Evolutionary conservation across 148 eudicot genomes (phyloP).

Genomic region (Rhododendron kiyosumense): DNA sequence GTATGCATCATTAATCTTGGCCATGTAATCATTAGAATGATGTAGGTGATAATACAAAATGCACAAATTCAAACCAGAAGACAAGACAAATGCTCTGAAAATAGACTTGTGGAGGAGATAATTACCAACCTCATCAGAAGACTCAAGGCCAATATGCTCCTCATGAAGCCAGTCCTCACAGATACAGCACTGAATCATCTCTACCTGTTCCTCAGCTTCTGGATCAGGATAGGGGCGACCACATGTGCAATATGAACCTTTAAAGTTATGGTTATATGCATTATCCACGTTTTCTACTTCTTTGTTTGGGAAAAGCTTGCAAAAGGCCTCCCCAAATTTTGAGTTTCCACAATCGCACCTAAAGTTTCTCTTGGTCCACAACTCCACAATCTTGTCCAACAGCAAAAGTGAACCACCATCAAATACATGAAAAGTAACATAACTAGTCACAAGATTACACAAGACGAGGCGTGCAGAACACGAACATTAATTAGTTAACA

Average conservation of each 20-base stretch:
- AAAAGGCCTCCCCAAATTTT: conserved; percentile 84
- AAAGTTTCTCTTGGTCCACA: conserved; percentile 97
- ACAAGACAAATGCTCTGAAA: background rate
- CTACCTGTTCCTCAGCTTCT: conserved; percentile 75
- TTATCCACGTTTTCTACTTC: conserved; percentile 79
- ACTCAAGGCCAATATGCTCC: conserved; percentile 81
- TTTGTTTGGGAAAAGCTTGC: conserved; percentile 81
- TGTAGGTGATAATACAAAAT: background rate
- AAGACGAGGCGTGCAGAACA: background rate
- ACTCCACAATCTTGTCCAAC: conserved; percentile 63
- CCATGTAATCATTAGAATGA: background rate
- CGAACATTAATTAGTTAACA: background rate
- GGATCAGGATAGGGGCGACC: conserved; percentile 95
- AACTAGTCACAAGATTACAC: background rate
- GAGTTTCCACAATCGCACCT: conserved; percentile 99
- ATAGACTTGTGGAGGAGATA: background rate
- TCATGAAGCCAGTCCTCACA: conserved; percentile 99
- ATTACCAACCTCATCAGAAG: conserved; percentile 64
- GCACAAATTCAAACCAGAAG: background rate
- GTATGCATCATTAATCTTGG: background rate
- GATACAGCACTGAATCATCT: conserved; percentile 89
- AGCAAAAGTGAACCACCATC: conserved; percentile 9
- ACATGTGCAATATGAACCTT: conserved; percentile 88
- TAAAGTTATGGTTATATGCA: conserved; percentile 85
- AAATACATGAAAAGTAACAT: background rate